Base-by-base conservation (phyloP, 2,329 filamentous ascomycete genomes). In the Ophiostoma ulmi region DNA sequence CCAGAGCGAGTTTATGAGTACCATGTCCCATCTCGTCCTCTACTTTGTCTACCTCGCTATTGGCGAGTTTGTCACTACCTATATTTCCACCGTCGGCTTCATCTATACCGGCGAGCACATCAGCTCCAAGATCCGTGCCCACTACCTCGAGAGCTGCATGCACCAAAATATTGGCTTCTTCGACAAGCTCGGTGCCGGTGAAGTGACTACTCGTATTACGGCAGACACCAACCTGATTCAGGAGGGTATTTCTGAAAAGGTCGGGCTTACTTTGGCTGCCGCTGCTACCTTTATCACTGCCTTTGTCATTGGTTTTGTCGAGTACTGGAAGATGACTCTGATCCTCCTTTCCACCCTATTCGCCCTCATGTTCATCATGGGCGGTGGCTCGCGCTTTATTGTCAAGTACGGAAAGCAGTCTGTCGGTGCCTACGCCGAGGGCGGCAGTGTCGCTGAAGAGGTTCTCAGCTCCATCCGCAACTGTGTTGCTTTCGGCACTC, bases 391-490 rank as follows among this genome's bases (percentile, higher is more conserved):
- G 5, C 82, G 81, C 2, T 91, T 93, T 76, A 90, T 97, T 75
- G 83, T 97, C 77, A 92, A 89, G 78, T 94, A 87, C 79, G 94
- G 90, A 80, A 94, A 93, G 80, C 82, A 87, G 71, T 90, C 91
- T 1, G 83, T 97, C 67, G 84, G 90, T 69, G 88, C 92, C 0
- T 97, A 97, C 76, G 94, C 92, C 36, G 83, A 88, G 67, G 94
- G 94, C 74, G 94, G 94, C 71, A 94, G 90, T 1, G 86, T 98
- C 14, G 94, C 93, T 4, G 95, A 98, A 77, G 95, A 99, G 80
- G 94, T 97, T 70, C 87, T 99, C 76, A 94, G 92, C 79, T 97
- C 94, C 1, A 91, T 98, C 75, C 89, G 95, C 73, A 98, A 97
- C 77, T 91, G 94, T 7, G 89, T 92, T 8, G 95, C 95, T 39